A percentile compares a stretch with the other conserved stretches of the same genome.
These are phyloP conservation scores for Filobasidium floriforme DNA, from an alignment of 768 basidiomycete genomes.

Conservation along the genomic window DNA sequence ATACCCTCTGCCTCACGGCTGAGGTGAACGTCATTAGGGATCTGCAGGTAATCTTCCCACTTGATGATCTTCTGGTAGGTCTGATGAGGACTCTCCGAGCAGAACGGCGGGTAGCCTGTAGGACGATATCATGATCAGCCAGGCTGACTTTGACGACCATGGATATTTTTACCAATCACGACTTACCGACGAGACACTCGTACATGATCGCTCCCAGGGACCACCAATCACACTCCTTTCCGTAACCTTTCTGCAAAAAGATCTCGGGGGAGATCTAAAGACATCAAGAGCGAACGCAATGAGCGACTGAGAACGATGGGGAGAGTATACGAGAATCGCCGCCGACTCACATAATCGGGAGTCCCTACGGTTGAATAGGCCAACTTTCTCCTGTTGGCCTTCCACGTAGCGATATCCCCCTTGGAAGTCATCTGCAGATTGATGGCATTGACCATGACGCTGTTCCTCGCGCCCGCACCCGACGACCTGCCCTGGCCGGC, in stretches of 20 bases:
- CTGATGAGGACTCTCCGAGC: constrained; percentile 91
- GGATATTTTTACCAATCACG: too few relatives aligned
- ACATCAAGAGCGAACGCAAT: not conserved
- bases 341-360: constrained; percentile 60
- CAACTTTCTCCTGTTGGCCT: constrained; percentile 91
- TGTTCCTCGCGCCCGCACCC: constrained; percentile 59
- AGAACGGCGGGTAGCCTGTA: constrained; percentile 81
- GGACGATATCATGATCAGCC: too few relatives aligned
- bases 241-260: constrained; percentile 93
- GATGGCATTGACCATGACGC: constrained; percentile 94
- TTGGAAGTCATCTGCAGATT: constrained; percentile 91
- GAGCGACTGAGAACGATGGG: not conserved
- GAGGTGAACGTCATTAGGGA: constrained; percentile 91
- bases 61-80: constrained; percentile 97
- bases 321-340: not conserved
- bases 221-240: constrained; percentile 99
- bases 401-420: constrained; percentile 85
- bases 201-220: constrained; percentile 98
- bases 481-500: not conserved
- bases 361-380: constrained; percentile 98
- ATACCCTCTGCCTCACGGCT: constrained; percentile 85
- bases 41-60: constrained; percentile 75
- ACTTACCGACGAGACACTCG: constrained; percentile 74
- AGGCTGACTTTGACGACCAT: too few relatives aligned
- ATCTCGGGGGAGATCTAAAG: constrained; percentile 81